Evolutionary conservation across 1,284 basidiomycete genomes (phyloP).

Genomic region (Neolentinus lepideus): DNA sequence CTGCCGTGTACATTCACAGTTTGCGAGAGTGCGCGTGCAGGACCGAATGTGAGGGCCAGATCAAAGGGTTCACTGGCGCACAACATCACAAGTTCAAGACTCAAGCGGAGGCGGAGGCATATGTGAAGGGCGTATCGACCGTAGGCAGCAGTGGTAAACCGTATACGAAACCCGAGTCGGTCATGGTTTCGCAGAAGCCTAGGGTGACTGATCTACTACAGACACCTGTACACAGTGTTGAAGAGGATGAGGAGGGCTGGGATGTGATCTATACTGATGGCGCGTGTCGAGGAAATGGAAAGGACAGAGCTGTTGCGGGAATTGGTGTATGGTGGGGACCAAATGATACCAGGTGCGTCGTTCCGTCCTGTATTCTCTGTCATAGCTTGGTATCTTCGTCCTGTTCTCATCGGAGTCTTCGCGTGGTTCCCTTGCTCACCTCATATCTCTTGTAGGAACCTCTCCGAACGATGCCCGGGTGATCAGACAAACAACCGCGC

Average conservation of each 20-base stretch:
- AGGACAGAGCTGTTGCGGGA: slow-evolving; percentile 50
- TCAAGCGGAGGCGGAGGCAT: slow-evolving; percentile 38
- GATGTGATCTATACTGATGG: slow-evolving; percentile 75
- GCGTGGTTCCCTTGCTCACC: no score
- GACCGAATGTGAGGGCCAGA: slow-evolving; percentile 53
- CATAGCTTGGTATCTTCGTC: not conserved
- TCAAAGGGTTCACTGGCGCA: slow-evolving; percentile 48
- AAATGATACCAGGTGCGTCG: slow-evolving; percentile 47
- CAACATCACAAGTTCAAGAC: slow-evolving; percentile 59
- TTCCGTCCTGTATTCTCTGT: not conserved
- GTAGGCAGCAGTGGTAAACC: slow-evolving; percentile 3
- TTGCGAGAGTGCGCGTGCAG: slow-evolving; percentile 21
- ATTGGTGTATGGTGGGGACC: slow-evolving; percentile 75
- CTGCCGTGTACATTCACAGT: not conserved
- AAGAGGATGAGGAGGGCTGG: slow-evolving; percentile 18
- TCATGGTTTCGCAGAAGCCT: not conserved
- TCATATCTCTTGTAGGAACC: slow-evolving; percentile 42
- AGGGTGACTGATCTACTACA: not conserved
- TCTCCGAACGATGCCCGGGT: slow-evolving; percentile 75
- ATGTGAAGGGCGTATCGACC: slow-evolving; percentile 12
- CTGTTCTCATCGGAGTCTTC: no score
- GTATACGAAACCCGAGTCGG: not conserved
- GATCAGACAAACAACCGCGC: slow-evolving; percentile 85
- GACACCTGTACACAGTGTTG: not conserved
- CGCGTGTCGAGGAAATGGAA: slow-evolving; percentile 73